Evolutionary conservation across 192 early-diverging fungal genomes (phyloP).

Genomic region (Coemansia aciculifera): DNA sequence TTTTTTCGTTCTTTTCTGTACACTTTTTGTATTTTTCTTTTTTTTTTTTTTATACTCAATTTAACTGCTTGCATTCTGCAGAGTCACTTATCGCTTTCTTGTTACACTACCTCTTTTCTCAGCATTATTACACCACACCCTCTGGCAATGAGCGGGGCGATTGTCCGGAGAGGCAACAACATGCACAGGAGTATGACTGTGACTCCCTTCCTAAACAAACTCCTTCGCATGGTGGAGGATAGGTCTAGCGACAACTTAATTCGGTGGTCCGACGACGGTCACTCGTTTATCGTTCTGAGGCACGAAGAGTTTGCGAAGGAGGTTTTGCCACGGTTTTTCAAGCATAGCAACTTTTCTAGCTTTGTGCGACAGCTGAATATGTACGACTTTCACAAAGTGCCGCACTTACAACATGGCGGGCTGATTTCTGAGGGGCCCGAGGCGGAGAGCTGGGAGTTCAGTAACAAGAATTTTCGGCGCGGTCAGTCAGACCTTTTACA

Average conservation of each 20-base stretch:
- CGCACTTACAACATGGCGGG: conserved; percentile 89
- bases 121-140: background rate
- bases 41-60: background rate
- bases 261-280: conserved; percentile 84
- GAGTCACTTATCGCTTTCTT: background rate
- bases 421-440: conserved; percentile 67
- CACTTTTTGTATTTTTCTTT: background rate
- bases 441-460: conserved; percentile 91
- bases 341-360: conserved; percentile 88
- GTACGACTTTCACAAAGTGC: conserved; percentile 98
- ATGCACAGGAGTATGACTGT: conserved; percentile 59
- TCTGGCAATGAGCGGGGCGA: conserved; percentile 18
- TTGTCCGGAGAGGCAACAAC: conserved; percentile 36
- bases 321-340: conserved; percentile 86
- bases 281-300: conserved; percentile 76
- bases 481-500: conserved; percentile 87
- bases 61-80: conserved; percentile 1
- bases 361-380: conserved; percentile 93
- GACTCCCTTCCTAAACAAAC: conserved; percentile 91
- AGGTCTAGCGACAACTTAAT: conserved; percentile 80
- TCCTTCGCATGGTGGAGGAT: conserved; percentile 95
- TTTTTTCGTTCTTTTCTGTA: background rate
- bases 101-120: background rate
- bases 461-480: conserved; percentile 85
- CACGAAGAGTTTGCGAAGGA: conserved; percentile 81